Conservation (phyloP, 768 basidiomycete genomes). For the Panaeolus cyanescens region DNA sequence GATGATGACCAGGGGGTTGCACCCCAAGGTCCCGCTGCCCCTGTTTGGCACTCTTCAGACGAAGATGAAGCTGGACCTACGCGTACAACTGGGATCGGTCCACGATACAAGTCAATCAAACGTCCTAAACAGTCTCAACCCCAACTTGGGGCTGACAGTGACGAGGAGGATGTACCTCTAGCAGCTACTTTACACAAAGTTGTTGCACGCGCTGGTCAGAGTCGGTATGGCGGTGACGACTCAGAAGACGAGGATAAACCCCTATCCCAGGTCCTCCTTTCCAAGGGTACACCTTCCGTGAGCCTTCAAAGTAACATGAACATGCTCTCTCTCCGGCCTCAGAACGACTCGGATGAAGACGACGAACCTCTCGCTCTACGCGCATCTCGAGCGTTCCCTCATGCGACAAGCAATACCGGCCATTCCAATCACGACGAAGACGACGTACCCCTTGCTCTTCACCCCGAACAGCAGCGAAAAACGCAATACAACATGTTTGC, state of each 20-base stretch:
- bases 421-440: slow-evolving; percentile 80
- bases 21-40: slow-evolving; percentile 13
- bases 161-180: slow-evolving; percentile 82
- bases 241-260: slow-evolving; percentile 81
- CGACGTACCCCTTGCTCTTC: slow-evolving; percentile 68
- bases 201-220: slow-evolving; percentile 41
- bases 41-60: slow-evolving; percentile 62
- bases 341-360: slow-evolving; percentile 58
- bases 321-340: slow-evolving; percentile 18
- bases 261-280: slow-evolving; percentile 56
- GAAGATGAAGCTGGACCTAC: slow-evolving; percentile 56
- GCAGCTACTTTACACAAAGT: slow-evolving; percentile 62
- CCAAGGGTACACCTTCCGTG: slow-evolving; percentile 37
- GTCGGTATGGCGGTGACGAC: slow-evolving; percentile 30
- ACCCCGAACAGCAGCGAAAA: slow-evolving; percentile 79
- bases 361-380: slow-evolving; percentile 73
- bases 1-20: slow-evolving; percentile 24
- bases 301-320: slow-evolving; percentile 45
- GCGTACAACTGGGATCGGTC: slow-evolving; percentile 61
- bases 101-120: slow-evolving; percentile 41
- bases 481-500: slow-evolving; percentile 64
- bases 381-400: slow-evolving; percentile 48
- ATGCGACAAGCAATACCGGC: slow-evolving; percentile 44
- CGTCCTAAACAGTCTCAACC: slow-evolving; percentile 13
- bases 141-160: slow-evolving; percentile 46